These are phyloP conservation scores for Scutellaria minor DNA, from an alignment of 257 asterid genomes.

Conservation along the genomic window DNA sequence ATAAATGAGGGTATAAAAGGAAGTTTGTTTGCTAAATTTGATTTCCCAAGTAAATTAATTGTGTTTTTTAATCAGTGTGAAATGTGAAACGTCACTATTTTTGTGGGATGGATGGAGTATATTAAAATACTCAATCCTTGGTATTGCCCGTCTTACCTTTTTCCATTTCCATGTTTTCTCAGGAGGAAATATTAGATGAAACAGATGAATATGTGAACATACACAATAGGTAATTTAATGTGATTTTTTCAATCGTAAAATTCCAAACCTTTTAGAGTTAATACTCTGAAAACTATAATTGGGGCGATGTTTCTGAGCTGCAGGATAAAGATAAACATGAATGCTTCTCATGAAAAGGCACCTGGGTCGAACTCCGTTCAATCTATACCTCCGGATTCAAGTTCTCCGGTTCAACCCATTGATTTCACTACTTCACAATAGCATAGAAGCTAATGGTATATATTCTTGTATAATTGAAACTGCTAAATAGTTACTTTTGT, in stretches of 20 bases:
- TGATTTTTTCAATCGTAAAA: no score
- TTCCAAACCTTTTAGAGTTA: no score
- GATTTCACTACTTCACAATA: constrained; percentile 33
- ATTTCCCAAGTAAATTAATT: no score
- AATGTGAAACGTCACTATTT: no score
- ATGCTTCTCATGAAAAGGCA: constrained; percentile 65
- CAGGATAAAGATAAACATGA: constrained; percentile 98
- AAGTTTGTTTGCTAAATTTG: no score
- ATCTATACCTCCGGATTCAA: constrained; percentile 37
- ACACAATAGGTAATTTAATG: constrained; percentile 74
- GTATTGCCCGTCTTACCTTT: neutral
- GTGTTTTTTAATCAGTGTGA: no score
- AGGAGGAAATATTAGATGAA: constrained; percentile 99
- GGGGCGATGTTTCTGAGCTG: constrained; percentile 30
- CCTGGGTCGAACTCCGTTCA: constrained; percentile 37
- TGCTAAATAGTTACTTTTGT: neutral
- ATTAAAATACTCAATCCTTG: no score
- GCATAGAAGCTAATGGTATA: constrained; percentile 29
- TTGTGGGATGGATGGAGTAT: no score
- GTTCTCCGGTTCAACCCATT: constrained; percentile 31
- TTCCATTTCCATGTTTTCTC: constrained; percentile 21
- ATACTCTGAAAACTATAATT: neutral
- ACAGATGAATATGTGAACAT: constrained; percentile 97
- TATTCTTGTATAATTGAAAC: constrained; percentile 13
- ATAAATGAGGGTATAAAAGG: no score